Conservation (phyloP, 1,284 basidiomycete species). For the Grifola frondosa region DNA sequence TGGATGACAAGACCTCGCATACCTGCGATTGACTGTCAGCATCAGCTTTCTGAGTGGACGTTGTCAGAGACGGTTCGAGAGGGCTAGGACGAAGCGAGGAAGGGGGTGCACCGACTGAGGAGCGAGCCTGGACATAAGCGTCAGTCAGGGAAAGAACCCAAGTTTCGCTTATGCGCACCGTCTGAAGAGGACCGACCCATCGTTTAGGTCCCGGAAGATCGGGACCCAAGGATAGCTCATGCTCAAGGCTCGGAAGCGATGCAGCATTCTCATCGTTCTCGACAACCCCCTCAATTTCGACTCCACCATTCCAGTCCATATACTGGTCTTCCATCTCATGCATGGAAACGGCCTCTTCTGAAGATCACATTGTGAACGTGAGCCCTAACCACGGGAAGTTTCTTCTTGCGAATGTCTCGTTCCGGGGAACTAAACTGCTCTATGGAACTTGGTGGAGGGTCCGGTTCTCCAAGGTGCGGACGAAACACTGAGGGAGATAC, state of each 20-base stretch:
- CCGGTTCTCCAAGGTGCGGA: slow-evolving; percentile 12
- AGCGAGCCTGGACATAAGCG: too few species aligned
- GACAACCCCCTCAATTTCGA: neutral
- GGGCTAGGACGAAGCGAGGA: too few species aligned
- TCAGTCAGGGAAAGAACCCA: slow-evolving; percentile 7
- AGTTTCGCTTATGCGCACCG: neutral
- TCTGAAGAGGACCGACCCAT: slow-evolving; percentile 4
- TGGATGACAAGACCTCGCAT: neutral
- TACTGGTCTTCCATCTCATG: slow-evolving; percentile 15
- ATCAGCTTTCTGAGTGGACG: slow-evolving; percentile 25
- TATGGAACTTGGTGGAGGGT: slow-evolving; percentile 16
- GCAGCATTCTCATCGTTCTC: neutral
- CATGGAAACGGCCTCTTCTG: slow-evolving; percentile 10
- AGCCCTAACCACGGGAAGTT: neutral
- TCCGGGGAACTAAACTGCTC: slow-evolving; percentile 29
- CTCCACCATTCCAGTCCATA: slow-evolving; percentile 22
- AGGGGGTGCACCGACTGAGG: too few species aligned
- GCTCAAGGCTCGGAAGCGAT: neutral
- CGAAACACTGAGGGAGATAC: slow-evolving; percentile 22
- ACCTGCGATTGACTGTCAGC: slow-evolving; percentile 26
- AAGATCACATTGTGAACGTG: too few species aligned
- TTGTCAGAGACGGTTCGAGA: slow-evolving; percentile 18
- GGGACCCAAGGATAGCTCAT: slow-evolving; percentile 15
- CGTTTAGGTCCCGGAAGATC: slow-evolving; percentile 5
- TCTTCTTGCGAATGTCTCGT: slow-evolving; percentile 6